Evolutionary conservation across 164 flowering plant genomes (phyloP).

Genomic region (Tetracentron sinense): DNA sequence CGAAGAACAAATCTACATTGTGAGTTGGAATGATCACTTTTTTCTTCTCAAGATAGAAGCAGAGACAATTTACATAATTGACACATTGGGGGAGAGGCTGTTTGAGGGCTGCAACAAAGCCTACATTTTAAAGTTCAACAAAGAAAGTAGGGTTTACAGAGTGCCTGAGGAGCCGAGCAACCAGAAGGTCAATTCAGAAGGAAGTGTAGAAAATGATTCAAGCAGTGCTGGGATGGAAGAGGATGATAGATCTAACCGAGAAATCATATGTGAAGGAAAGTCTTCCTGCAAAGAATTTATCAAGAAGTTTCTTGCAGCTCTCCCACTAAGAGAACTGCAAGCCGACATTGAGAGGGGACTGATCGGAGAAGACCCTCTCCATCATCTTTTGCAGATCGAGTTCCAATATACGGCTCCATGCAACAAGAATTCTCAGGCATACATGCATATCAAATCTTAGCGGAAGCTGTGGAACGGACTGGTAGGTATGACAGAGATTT

Average conservation of each 20-base stretch:
- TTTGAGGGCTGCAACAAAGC: slow-evolving; percentile 26
- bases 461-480: neutral
- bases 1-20: slow-evolving; percentile 14
- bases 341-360: slow-evolving; percentile 6
- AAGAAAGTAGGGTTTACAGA: slow-evolving; percentile 6
- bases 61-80: slow-evolving; percentile 25
- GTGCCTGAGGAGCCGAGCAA: neutral
- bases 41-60: slow-evolving; percentile 26
- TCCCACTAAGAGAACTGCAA: slow-evolving; percentile 17
- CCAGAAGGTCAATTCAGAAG: neutral
- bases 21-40: slow-evolving; percentile 32
- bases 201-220: neutral
- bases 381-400: slow-evolving; percentile 17
- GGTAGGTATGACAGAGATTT: neutral
- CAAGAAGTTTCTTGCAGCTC: slow-evolving; percentile 21
- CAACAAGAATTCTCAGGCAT: neutral
- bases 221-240: neutral
- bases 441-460: neutral
- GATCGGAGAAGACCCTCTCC: neutral
- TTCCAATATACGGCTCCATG: slow-evolving; percentile 14
- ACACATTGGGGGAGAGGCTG: slow-evolving; percentile 30
- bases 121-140: slow-evolving; percentile 21
- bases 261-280: slow-evolving; percentile 12
- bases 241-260: neutral
- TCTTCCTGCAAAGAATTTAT: slow-evolving; percentile 19